Conservation (phyloP, 805 yeast species). For the Candida cerambycidarum region DNA sequence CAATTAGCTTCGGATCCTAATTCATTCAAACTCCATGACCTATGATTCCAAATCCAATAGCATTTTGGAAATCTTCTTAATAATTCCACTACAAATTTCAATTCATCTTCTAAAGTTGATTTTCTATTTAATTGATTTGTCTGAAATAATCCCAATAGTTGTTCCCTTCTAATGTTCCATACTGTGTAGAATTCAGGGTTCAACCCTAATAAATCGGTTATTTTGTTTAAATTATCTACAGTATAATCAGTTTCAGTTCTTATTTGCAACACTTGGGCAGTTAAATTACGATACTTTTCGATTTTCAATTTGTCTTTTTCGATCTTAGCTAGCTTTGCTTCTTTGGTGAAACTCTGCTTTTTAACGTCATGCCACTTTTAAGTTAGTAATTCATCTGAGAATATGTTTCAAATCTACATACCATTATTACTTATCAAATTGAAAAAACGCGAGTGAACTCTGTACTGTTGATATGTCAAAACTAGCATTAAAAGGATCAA, state of each 20-base stretch:
- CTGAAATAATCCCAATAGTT: conserved; percentile 40
- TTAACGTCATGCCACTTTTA: conserved; percentile 70
- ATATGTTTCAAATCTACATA: background rate
- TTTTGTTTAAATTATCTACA: conserved; percentile 45
- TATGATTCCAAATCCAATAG: conserved; percentile 96
- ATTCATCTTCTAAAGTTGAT: conserved; percentile 50
- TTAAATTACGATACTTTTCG: conserved; percentile 49
- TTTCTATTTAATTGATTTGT: conserved; percentile 6
- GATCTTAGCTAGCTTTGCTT: conserved; percentile 51
- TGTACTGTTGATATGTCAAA: conserved; percentile 26
- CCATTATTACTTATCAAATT: background rate
- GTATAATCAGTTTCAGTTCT: conserved; percentile 19
- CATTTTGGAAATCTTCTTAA: conserved; percentile 77
- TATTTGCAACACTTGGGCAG: conserved; percentile 39
- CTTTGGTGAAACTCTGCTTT: conserved; percentile 55
- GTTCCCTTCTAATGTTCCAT: conserved; percentile 88
- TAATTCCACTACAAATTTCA: conserved; percentile 56
- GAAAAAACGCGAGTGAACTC: background rate
- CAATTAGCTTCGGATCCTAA: conserved; percentile 57
- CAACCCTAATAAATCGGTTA: conserved; percentile 55
- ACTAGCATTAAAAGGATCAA: conserved; percentile 72
- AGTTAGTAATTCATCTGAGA: conserved; percentile 15
- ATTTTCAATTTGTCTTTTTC: conserved; percentile 64
- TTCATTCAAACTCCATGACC: conserved; percentile 70
- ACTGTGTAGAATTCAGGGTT: conserved; percentile 88